Evolutionary conservation across 176 grass and related monocot genomes (phyloP).

Genomic region (Melocanna baccifera): DNA sequence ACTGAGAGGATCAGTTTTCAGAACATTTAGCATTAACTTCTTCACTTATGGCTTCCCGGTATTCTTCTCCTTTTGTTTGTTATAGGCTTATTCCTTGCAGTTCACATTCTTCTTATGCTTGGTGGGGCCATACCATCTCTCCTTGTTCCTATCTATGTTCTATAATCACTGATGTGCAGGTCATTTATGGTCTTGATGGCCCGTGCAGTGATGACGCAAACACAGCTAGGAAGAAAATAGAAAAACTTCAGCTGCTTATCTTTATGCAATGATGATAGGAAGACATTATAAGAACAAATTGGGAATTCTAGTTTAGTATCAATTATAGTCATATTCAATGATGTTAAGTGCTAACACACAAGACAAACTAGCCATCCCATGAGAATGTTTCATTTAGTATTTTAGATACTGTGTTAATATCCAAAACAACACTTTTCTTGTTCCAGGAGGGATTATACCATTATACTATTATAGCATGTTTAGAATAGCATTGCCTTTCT

Average conservation of each 20-base stretch:
- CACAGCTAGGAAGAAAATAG: not conserved
- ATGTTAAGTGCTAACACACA: not conserved
- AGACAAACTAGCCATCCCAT: too few relatives aligned
- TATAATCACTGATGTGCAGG: not conserved
- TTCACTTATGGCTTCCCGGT: slow-evolving; percentile 98
- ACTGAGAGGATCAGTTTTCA: slow-evolving; percentile 65
- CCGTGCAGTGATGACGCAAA: not conserved
- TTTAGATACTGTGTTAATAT: too few relatives aligned
- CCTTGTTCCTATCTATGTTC: not conserved
- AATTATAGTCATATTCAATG: slow-evolving; percentile 1
- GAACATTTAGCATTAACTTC: slow-evolving; percentile 91
- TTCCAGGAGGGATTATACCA: too few relatives aligned
- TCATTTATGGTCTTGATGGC: not conserved
- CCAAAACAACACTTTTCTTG: too few relatives aligned
- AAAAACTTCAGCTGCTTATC: not conserved
- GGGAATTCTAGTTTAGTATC: not conserved
- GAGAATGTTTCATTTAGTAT: too few relatives aligned
- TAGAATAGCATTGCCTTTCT: not conserved
- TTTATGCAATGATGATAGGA: not conserved
- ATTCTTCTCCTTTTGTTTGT: slow-evolving; percentile 30
- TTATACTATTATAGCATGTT: too few relatives aligned
- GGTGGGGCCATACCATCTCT: not conserved
- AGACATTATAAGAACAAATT: not conserved
- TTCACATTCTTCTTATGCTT: slow-evolving; percentile 21
- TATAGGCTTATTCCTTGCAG: not conserved